Evolutionary conservation across 2,329 filamentous ascomycete genomes (phyloP).

Genomic region (Sporothrix pseudoabietina): DNA sequence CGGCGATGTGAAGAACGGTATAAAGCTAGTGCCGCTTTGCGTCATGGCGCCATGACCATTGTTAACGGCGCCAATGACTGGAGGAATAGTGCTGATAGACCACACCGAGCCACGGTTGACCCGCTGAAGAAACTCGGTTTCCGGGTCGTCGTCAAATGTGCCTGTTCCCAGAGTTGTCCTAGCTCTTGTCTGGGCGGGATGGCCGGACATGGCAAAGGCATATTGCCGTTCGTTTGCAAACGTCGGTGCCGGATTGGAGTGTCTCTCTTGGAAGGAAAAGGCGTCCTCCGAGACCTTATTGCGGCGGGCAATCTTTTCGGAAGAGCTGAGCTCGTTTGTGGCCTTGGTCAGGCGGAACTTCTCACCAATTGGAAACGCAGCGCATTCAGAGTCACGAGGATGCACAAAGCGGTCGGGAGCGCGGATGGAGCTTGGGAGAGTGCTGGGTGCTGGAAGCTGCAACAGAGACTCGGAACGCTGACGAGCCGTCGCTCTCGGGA

Average conservation of each 20-base stretch:
- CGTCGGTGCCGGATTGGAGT: slow-evolving; percentile 36
- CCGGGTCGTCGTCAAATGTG: slow-evolving; percentile 21
- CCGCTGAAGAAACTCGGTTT: background rate
- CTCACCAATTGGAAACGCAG: slow-evolving; percentile 44
- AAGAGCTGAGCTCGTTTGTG: slow-evolving; percentile 46
- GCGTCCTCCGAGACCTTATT: slow-evolving; percentile 47
- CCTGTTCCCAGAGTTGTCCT: slow-evolving; percentile 38
- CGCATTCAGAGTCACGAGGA: slow-evolving; percentile 40
- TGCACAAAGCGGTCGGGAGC: slow-evolving; percentile 56
- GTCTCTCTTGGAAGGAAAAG: slow-evolving; percentile 45
- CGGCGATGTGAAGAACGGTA: slow-evolving; percentile 62
- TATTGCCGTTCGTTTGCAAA: slow-evolving; percentile 35
- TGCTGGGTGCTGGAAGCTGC: background rate
- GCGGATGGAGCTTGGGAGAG: slow-evolving; percentile 34
- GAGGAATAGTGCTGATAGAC: slow-evolving; percentile 72
- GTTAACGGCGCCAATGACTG: slow-evolving; percentile 57
- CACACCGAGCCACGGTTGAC: slow-evolving; percentile 70
- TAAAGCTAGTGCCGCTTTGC: slow-evolving; percentile 68
- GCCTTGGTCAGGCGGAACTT: slow-evolving; percentile 52
- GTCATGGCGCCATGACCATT: slow-evolving; percentile 66
- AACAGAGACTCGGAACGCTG: slow-evolving; percentile 37
- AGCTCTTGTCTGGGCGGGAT: slow-evolving; percentile 37
- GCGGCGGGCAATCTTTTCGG: slow-evolving; percentile 51
- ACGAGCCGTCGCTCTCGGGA: slow-evolving; percentile 27
- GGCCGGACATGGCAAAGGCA: slow-evolving; percentile 40